Base-by-base conservation (phyloP, 164 flowering plant species). In the Vitis cinerea region DNA sequence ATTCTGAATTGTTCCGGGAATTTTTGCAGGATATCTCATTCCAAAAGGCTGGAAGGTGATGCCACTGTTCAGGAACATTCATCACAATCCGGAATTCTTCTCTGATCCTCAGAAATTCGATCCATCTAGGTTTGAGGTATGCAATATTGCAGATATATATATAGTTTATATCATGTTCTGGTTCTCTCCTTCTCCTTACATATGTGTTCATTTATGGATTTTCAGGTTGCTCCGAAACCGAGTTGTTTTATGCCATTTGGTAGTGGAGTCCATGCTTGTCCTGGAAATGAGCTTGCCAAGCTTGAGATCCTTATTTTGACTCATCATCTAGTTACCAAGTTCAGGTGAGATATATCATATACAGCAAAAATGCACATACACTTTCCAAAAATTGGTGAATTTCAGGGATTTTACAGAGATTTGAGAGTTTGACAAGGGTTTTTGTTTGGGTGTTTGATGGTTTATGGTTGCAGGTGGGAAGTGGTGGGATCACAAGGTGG, bases 11-110 rank as follows among this genome's bases (percentile, higher is more conserved):
- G 6, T 19, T 19, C 16, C 44, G 16, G 7, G 14, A 9, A 49
- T 70, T 67, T 55, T 1, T 23, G 56, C 78, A 85, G 91, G 91
- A 7, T 83, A 79, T 72, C 68, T 82, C 3, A 85, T 87, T 44
- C 91, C 88, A 11, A 85, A 81, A 66, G 91, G 91, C 1, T 85
- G 91, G 91, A 87, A 87, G 74, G 91, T 87, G 60, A 77, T 87
- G 84, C 91, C 89, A 63, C 59, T 85, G 50, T 87, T 87, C 73
- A 80, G 91, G 64, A 87, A 80, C 65, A 84, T 87, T 59, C 91
- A 87, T 73, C 85, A 87, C 75, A 84, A 79, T 73, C 81, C 86
- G 0, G 85, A 84, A 65, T 75, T 66, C 70, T 87, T 85, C 70
- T 9, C 63, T 14, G 78, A 84, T 59, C 82, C 84, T 57, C 76